These are phyloP conservation scores for Didymella pinodella DNA, from an alignment of 2,329 filamentous ascomycete species.

Conservation along the genomic window DNA sequence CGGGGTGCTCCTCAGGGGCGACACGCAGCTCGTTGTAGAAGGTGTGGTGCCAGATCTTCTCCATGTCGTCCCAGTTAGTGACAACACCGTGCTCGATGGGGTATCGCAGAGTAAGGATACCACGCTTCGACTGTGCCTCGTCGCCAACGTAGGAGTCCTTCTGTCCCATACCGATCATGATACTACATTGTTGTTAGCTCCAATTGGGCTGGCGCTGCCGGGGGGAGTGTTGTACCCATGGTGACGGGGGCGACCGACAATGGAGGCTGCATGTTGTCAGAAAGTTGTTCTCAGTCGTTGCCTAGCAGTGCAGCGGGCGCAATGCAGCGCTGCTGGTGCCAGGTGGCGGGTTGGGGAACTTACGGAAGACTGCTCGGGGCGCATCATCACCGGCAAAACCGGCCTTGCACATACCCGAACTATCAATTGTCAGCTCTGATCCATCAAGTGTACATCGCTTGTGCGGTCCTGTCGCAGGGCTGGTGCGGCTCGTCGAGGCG, in stretches of 20 bases:
- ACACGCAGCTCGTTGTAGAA: constrained; percentile 99
- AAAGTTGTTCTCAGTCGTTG: constrained; percentile 2
- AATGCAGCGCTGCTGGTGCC: constrained; percentile 23
- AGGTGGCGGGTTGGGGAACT: constrained; percentile 60
- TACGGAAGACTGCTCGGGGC: constrained; percentile 99
- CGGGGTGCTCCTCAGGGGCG: constrained; percentile 99
- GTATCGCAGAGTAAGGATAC: constrained; percentile 99
- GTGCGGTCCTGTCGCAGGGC: constrained; percentile 36
- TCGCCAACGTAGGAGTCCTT: constrained; percentile 99
- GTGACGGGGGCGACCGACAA: constrained; percentile 99
- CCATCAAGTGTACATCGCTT: constrained; percentile 32
- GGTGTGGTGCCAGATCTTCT: constrained; percentile 99
- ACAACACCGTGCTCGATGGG: constrained; percentile 99
- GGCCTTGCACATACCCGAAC: constrained; percentile 99
- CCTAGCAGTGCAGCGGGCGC: constrained; percentile 24
- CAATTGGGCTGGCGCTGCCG: constrained; percentile 26
- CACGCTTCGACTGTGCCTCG: constrained; percentile 99
- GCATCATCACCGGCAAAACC: constrained; percentile 99
- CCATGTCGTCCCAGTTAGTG: constrained; percentile 99
- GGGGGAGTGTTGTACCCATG: constrained; percentile 81
- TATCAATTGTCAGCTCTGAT: constrained; percentile 58
- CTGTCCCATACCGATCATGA: constrained; percentile 99
- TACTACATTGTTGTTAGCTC: constrained; percentile 68
- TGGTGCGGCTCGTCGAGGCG: constrained; percentile 33
- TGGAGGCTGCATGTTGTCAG: constrained; percentile 75